A percentile compares a stretch with the other conserved stretches of the same genome.
phyloP scores from a whole-genome alignment of 164 flowering plant genomes.

The Annona cherimola region DNA sequence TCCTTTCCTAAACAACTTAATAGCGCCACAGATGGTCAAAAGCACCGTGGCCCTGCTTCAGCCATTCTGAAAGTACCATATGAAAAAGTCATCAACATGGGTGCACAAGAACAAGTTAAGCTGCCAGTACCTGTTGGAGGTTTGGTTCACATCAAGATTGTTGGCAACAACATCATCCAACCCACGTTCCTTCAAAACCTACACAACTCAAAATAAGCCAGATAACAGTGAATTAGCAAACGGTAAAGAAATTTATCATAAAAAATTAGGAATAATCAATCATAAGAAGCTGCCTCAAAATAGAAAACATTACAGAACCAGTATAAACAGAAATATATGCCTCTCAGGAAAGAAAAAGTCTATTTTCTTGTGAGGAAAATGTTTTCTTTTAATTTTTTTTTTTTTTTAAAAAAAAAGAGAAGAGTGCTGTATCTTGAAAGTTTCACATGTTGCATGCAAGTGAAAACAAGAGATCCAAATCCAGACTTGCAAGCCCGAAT shows the following conservation, averaged over 20 bases:
- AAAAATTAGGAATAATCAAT: not conserved
- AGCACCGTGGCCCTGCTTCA: not conserved
- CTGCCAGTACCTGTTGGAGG: slow-evolving; percentile 45
- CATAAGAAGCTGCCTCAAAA: not conserved
- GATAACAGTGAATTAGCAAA: not conserved
- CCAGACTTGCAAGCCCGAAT: not conserved
- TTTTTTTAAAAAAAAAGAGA: too few relatives aligned
- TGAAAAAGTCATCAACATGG: not conserved
- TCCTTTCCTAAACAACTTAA: too few relatives aligned
- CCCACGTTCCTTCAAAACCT: slow-evolving; percentile 91
- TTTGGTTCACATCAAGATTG: slow-evolving; percentile 32
- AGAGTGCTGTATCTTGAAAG: too few relatives aligned
- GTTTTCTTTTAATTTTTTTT: too few relatives aligned
- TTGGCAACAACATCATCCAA: slow-evolving; percentile 44
- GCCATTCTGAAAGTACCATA: not conserved
- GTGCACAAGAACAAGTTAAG: not conserved
- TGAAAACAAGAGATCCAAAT: too few relatives aligned
- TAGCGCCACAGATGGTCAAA: not conserved
- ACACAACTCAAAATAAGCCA: slow-evolving; percentile 9
- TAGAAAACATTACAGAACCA: not conserved
- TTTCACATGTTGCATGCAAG: too few relatives aligned
- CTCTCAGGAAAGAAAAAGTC: not conserved
- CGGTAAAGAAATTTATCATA: not conserved
- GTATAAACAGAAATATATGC: not conserved
- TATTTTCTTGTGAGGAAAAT: not conserved